Evolutionary conservation across 345 rosid species (phyloP).

Genomic region (Eucalyptus decipiens): DNA sequence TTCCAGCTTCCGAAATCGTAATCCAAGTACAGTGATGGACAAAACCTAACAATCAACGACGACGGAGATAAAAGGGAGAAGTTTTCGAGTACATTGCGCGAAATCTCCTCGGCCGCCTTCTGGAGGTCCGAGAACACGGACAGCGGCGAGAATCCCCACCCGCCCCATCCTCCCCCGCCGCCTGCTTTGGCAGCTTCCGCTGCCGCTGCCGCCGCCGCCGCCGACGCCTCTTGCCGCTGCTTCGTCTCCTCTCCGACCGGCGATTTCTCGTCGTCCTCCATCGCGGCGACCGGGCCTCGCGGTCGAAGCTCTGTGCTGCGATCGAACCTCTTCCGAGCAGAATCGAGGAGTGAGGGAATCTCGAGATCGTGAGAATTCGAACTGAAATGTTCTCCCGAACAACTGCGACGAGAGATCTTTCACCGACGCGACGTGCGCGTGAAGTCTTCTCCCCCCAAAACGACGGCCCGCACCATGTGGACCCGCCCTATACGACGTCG

Average conservation of each 20-base stretch:
- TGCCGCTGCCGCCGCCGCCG: neutral
- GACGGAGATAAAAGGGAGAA: neutral
- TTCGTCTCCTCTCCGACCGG: constrained; percentile 4
- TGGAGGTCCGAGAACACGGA: constrained; percentile 89
- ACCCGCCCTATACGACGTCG: neutral
- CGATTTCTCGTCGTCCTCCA: constrained; percentile 29
- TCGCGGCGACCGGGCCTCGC: neutral
- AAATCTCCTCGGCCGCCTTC: constrained; percentile 84
- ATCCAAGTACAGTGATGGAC: neutral
- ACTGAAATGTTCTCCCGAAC: neutral
- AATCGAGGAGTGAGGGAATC: neutral
- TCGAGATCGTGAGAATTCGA: neutral
- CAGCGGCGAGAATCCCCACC: constrained; percentile 83
- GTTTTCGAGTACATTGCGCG: constrained; percentile 58
- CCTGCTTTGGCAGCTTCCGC: constrained; percentile 4
- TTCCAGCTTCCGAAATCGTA: neutral
- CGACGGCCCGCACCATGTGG: neutral
- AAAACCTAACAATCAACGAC: neutral
- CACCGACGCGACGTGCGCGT: neutral
- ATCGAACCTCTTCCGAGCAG: neutral
- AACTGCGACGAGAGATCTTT: neutral
- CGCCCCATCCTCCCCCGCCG: constrained; percentile 54
- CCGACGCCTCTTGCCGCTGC: neutral
- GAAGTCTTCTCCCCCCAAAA: neutral
- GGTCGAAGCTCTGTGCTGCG: neutral